phyloP scores from a whole-genome alignment of 257 asterid species.

The Ilex aquifolium region DNA sequence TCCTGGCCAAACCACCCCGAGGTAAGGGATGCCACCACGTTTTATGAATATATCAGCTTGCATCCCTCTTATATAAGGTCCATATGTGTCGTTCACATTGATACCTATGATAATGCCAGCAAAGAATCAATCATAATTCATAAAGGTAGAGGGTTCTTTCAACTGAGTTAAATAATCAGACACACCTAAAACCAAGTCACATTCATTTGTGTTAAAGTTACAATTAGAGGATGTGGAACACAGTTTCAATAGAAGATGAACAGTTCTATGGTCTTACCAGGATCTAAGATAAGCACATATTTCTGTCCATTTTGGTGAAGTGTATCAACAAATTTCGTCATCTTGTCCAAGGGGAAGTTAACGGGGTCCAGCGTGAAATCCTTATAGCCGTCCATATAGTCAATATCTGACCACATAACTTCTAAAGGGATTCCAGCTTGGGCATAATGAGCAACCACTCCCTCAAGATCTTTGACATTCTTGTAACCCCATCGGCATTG shows the following conservation, averaged over 20 bases:
- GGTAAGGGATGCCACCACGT: conserved; percentile 59
- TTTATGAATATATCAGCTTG: conserved; percentile 65
- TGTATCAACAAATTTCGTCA: conserved; percentile 46
- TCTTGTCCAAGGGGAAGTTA: conserved; percentile 49
- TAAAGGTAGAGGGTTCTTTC: background rate
- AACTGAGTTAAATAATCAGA: too few species aligned
- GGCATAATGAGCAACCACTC: conserved; percentile 65
- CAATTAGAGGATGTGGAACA: too few species aligned
- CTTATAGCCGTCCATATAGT: conserved; percentile 85
- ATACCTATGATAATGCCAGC: conserved; percentile 39
- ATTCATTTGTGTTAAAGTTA: too few species aligned
- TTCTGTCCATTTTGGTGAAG: conserved; percentile 70
- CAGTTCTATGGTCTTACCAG: conserved; percentile 36
- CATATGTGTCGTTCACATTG: conserved; percentile 53
- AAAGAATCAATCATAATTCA: background rate
- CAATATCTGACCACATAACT: conserved; percentile 92
- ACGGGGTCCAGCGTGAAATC: conserved; percentile 89
- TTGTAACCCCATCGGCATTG: conserved; percentile 84
- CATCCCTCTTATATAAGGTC: conserved; percentile 61
- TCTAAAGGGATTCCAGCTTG: conserved; percentile 79
- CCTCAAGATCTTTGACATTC: conserved; percentile 51
- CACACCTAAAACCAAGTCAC: too few species aligned
- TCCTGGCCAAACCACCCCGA: conserved; percentile 91
- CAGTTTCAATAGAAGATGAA: background rate
- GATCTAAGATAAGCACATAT: conserved; percentile 78